Percentiles rank a stretch among this genome's conserved stretches.
These are phyloP conservation scores for Liquidambar formosana DNA, from an alignment of 164 flowering plant species.

Conservation along the genomic window DNA sequence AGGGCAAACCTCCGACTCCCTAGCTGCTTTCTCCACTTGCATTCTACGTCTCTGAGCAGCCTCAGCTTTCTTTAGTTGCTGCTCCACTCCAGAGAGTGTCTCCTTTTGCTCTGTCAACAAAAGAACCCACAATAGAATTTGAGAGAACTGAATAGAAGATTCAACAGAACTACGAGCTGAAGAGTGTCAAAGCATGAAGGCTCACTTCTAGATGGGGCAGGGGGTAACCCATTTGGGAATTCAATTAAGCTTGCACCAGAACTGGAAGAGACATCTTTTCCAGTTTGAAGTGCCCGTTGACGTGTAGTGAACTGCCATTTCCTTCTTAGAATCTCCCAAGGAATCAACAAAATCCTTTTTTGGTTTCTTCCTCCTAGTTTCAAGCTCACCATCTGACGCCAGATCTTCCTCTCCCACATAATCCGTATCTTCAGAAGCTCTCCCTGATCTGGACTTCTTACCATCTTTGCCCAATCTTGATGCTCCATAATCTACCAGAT, in stretches of 20 bases:
- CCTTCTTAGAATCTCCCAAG: conserved; percentile 47
- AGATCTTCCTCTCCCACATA: conserved; percentile 52
- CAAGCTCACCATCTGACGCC: conserved; percentile 50
- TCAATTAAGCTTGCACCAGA: conserved; percentile 46
- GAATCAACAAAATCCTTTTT: conserved; percentile 52
- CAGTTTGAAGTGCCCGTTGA: conserved; percentile 69
- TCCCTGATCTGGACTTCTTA: conserved; percentile 28
- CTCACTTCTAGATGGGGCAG: conserved; percentile 76
- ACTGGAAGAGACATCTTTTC: conserved; percentile 49
- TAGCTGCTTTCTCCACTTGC: conserved; percentile 84
- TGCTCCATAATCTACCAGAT: conserved; percentile 20
- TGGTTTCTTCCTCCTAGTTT: conserved; percentile 42
- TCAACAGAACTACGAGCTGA: background rate
- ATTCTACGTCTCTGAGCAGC: conserved; percentile 84
- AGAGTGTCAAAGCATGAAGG: background rate
- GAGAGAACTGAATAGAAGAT: background rate
- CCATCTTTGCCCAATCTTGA: conserved; percentile 23
- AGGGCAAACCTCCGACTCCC: conserved; percentile 72
- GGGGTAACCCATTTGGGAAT: conserved; percentile 79
- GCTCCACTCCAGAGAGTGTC: conserved; percentile 82
- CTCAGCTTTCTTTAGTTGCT: conserved; percentile 88
- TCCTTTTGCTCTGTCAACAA: conserved; percentile 73
- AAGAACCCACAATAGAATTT: background rate
- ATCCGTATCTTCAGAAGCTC: conserved; percentile 35
- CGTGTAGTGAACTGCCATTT: conserved; percentile 72